phyloP scores from a whole-genome alignment of 1,284 basidiomycete genomes.

The Rhizoctonia solani region DNA sequence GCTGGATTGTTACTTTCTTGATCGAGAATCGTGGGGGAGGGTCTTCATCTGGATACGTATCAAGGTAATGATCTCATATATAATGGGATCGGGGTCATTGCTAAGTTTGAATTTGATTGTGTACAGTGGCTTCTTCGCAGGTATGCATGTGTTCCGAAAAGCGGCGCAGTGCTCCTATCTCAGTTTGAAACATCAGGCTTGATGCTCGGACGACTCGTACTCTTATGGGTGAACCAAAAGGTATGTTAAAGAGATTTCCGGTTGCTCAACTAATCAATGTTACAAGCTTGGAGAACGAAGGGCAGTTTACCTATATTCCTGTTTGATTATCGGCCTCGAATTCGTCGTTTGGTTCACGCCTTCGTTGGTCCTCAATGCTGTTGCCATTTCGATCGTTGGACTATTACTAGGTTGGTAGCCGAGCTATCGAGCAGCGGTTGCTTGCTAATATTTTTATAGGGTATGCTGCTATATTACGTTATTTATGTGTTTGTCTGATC shows the following conservation, averaged over 20 bases:
- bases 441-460: not conserved
- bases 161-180: not conserved
- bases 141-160: constrained; percentile 42
- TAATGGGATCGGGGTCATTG: not conserved
- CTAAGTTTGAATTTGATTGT: not conserved
- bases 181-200: constrained; percentile 45
- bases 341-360: constrained; percentile 38
- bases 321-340: constrained; percentile 38
- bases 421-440: not conserved
- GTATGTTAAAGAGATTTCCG: constrained; percentile 40
- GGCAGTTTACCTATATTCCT: constrained; percentile 44
- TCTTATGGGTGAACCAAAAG: constrained; percentile 57
- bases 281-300: constrained; percentile 51
- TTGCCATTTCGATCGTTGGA: constrained; percentile 38
- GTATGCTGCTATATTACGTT: not conserved
- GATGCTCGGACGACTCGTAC: constrained; percentile 51
- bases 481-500: not conserved
- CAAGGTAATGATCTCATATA: constrained; percentile 39
- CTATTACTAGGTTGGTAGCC: constrained; percentile 30
- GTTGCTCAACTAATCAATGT: not conserved
- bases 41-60: constrained; percentile 55
- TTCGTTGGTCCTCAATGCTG: constrained; percentile 37
- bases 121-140: constrained; percentile 55
- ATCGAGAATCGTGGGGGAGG: constrained; percentile 54
- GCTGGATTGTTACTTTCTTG: constrained; percentile 59